These are phyloP conservation scores for Suillus occidentalis DNA, from an alignment of 768 basidiomycete species.

Conservation along the genomic window DNA sequence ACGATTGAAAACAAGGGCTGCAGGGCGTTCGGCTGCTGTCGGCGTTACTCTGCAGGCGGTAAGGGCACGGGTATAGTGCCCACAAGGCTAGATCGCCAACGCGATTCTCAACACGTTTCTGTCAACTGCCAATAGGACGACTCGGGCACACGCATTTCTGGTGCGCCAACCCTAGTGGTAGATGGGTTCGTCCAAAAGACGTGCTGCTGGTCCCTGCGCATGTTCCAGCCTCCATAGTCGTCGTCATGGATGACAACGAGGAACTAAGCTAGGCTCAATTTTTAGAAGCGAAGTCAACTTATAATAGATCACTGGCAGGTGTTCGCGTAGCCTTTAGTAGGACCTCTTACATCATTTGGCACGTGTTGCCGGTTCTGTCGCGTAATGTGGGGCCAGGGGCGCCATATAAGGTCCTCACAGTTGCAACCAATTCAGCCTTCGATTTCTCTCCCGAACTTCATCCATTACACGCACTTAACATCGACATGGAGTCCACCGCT, in stretches of 20 bases:
- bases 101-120: neutral
- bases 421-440: neutral
- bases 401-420: slow-evolving; percentile 7
- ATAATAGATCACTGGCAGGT: slow-evolving; percentile 3
- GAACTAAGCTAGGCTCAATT: neutral
- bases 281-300: neutral
- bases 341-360: slow-evolving; percentile 8
- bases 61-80: neutral
- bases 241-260: slow-evolving; percentile 1
- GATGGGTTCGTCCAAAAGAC: neutral
- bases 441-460: neutral
- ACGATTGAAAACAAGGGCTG: neutral
- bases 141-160: neutral
- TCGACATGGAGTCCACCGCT: slow-evolving; percentile 31
- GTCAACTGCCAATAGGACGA: neutral
- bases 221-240: no score
- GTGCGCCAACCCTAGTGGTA: neutral
- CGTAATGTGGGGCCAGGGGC: slow-evolving; percentile 7
- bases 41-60: neutral
- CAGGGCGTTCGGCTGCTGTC: neutral
- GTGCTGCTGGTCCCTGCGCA: neutral
- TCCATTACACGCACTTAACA: slow-evolving; percentile 16
- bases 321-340: slow-evolving; percentile 3
- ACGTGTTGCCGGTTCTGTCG: slow-evolving; percentile 8
- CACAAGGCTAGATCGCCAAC: neutral